Percentiles rank a stretch among this genome's conserved stretches.
These are phyloP conservation scores for Kuraishia borneana DNA, from an alignment of 805 yeast species.

Conservation along the genomic window DNA sequence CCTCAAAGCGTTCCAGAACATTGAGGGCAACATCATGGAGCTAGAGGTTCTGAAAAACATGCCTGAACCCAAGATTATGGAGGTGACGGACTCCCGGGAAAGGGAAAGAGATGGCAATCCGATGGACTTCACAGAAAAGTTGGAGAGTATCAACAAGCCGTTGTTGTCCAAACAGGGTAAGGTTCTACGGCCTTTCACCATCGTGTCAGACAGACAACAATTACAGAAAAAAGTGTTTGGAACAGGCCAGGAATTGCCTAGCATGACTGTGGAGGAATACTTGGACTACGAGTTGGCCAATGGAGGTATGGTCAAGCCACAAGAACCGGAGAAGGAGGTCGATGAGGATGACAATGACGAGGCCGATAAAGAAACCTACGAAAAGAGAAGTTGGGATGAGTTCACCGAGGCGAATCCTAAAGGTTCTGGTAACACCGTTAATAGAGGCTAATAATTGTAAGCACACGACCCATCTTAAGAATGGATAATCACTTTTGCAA, in stretches of 20 bases:
- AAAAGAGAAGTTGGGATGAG: conserved; percentile 86
- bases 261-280: conserved; percentile 90
- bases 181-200: conserved; percentile 74
- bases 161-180: conserved; percentile 64
- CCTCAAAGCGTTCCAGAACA: conserved; percentile 38
- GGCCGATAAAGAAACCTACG: conserved; percentile 57
- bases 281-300: conserved; percentile 75
- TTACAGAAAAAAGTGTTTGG: conserved; percentile 64
- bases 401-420: conserved; percentile 76
- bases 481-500: too few species aligned
- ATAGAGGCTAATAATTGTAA: conserved; percentile 33
- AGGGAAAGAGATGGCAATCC: conserved; percentile 7
- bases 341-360: conserved; percentile 55
- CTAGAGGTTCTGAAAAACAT: conserved; percentile 44
- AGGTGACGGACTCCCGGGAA: conserved; percentile 6
- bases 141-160: conserved; percentile 42
- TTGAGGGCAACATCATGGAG: conserved; percentile 59
- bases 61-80: conserved; percentile 16
- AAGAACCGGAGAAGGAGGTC: conserved; percentile 26
- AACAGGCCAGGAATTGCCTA: conserved; percentile 86
- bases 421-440: conserved; percentile 85
- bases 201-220: conserved; percentile 47
- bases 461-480: too few species aligned
- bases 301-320: conserved; percentile 58
- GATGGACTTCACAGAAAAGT: conserved; percentile 45